These are phyloP conservation scores for Amaranthus cruentus DNA, from an alignment of 148 eudicot species.

Conservation along the genomic window DNA sequence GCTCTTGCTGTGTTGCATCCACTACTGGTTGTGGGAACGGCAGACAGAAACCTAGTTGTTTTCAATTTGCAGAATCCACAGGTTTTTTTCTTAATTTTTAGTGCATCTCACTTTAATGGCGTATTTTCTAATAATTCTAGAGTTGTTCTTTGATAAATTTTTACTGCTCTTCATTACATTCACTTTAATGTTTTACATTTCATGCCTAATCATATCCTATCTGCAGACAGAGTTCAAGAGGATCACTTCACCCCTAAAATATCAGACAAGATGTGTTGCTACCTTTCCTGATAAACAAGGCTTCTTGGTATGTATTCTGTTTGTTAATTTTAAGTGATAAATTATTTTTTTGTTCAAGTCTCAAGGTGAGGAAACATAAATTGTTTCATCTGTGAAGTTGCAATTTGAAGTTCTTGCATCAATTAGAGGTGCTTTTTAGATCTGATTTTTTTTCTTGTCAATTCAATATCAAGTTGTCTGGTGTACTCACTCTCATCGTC, in stretches of 20 bases:
- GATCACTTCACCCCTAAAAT: slow-evolving; percentile 78
- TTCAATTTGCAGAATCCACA: slow-evolving; percentile 93
- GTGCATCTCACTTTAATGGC: not conserved
- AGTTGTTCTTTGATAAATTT: not conserved
- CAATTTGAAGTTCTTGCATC: not conserved
- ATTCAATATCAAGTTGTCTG: not conserved
- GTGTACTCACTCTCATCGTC: not conserved
- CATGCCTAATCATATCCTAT: slow-evolving; percentile 5
- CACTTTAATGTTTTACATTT: not conserved
- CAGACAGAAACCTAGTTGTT: slow-evolving; percentile 75
- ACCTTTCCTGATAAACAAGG: slow-evolving; percentile 98
- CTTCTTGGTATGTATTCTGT: slow-evolving; percentile 52
- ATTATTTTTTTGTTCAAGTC: not conserved
- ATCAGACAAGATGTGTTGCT: slow-evolving; percentile 94
- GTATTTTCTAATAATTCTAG: not conserved
- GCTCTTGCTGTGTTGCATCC: slow-evolving; percentile 75
- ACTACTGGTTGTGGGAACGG: slow-evolving; percentile 86
- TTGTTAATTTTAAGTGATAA: not conserved
- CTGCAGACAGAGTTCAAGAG: slow-evolving; percentile 85
- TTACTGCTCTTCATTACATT: not conserved
- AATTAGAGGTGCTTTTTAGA: not conserved
- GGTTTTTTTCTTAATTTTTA: slow-evolving; percentile 24
- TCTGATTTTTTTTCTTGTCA: not conserved
- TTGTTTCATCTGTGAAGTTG: not conserved
- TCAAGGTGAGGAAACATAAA: not conserved